These are phyloP conservation scores for Acanthamoeba royreba DNA, from an alignment of 208 protist genomes.

Conservation along the genomic window DNA sequence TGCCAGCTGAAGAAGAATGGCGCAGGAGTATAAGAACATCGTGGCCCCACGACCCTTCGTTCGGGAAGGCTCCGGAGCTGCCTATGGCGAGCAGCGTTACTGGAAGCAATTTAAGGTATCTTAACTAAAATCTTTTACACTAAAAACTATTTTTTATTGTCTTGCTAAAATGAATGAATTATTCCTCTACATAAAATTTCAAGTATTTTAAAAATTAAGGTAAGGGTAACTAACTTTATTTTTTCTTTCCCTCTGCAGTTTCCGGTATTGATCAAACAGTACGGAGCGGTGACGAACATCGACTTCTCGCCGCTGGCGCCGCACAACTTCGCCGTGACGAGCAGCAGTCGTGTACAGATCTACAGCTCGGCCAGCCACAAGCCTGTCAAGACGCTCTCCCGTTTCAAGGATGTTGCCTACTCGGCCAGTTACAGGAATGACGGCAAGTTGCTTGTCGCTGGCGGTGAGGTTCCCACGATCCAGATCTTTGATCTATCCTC, in stretches of 20 bases:
- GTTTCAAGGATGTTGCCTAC: slow-evolving; percentile 65
- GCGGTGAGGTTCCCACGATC: slow-evolving; percentile 28
- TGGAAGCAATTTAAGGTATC: no score
- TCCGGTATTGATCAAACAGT: slow-evolving; percentile 34
- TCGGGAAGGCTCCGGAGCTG: no score
- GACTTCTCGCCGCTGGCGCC: slow-evolving; percentile 54
- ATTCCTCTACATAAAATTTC: no score
- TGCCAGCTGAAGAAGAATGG: no score
- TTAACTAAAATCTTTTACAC: no score
- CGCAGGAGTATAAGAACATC: no score
- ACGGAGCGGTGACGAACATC: slow-evolving; percentile 53
- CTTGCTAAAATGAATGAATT: no score
- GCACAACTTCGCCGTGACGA: slow-evolving; percentile 64
- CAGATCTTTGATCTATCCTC: slow-evolving; percentile 52
- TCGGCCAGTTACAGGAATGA: slow-evolving; percentile 48
- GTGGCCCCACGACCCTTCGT: no score
- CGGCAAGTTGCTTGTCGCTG: slow-evolving; percentile 64
- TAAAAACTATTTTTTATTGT: no score
- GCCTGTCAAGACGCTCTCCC: slow-evolving; percentile 60
- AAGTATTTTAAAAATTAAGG: no score
- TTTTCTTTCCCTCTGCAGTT: not conserved
- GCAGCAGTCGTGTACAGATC: slow-evolving; percentile 63
- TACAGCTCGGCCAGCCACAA: slow-evolving; percentile 56
- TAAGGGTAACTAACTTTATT: no score
- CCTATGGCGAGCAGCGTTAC: no score